phyloP scores from a whole-genome alignment of 257 asterid species.

The Solanum tarijense region DNA sequence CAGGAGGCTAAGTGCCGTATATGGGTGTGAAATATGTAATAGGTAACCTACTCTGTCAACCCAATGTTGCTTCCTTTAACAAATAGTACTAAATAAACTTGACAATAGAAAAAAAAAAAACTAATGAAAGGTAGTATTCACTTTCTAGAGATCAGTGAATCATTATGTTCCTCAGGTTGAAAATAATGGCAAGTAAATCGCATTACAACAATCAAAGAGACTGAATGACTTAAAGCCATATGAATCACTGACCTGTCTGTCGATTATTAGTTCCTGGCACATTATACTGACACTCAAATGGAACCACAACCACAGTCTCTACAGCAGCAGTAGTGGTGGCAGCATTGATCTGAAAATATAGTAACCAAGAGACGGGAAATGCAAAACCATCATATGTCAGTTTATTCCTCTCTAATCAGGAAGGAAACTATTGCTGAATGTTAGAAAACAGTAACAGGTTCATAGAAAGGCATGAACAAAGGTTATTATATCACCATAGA shows the following conservation, averaged over 20 bases:
- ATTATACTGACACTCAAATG: constrained; percentile 38
- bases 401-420: constrained; percentile 1
- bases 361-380: background rate
- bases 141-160: background rate
- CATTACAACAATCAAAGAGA: background rate
- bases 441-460: background rate
- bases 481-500: background rate
- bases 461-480: background rate
- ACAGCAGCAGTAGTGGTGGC: constrained; percentile 29
- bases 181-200: background rate
- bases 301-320: constrained; percentile 20
- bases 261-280: constrained; percentile 44
- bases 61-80: background rate
- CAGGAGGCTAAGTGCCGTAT: background rate
- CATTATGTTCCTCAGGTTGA: background rate
- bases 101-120: background rate
- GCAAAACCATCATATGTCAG: constrained; percentile 9
- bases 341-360: constrained; percentile 35
- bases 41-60: background rate
- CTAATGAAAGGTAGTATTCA: background rate
- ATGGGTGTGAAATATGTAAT: background rate
- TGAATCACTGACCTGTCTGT: constrained; percentile 44
- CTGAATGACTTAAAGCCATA: background rate
- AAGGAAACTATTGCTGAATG: background rate
- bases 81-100: background rate